Evolutionary conservation across 1,139 yeast species (phyloP).

Genomic region (Lodderomyces theae): DNA sequence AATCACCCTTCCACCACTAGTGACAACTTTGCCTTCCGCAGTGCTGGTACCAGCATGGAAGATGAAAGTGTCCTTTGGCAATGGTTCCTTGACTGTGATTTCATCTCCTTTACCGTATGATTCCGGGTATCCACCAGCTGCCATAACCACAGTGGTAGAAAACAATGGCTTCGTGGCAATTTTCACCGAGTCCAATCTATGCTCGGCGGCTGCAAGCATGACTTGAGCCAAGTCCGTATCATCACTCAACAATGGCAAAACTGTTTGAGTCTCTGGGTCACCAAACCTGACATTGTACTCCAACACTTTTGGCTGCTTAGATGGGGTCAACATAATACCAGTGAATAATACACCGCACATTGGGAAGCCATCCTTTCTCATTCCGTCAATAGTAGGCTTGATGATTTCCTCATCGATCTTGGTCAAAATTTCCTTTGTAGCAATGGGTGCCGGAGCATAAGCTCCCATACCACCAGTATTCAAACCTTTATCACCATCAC

Average conservation of each 20-base stretch:
- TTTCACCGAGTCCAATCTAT: slow-evolving; percentile 81
- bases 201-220: slow-evolving; percentile 92
- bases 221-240: slow-evolving; percentile 91
- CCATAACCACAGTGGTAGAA: slow-evolving; percentile 90
- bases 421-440: slow-evolving; percentile 63
- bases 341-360: slow-evolving; percentile 95
- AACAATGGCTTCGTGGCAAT: slow-evolving; percentile 61
- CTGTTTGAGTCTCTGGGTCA: slow-evolving; percentile 98
- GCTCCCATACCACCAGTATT: slow-evolving; percentile 99
- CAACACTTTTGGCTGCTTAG: slow-evolving; percentile 84
- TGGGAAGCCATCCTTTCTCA: slow-evolving; percentile 94
- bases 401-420: slow-evolving; percentile 71
- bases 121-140: slow-evolving; percentile 98
- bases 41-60: slow-evolving; percentile 92
- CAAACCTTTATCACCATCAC: slow-evolving; percentile 89
- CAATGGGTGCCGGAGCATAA: slow-evolving; percentile 96
- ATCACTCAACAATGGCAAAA: slow-evolving; percentile 75
- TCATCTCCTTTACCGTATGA: slow-evolving; percentile 81
- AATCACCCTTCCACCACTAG: slow-evolving; percentile 96
- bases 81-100: slow-evolving; percentile 54
- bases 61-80: slow-evolving; percentile 59
- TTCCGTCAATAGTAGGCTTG: slow-evolving; percentile 91
- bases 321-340: slow-evolving; percentile 86
- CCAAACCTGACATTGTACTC: slow-evolving; percentile 98
- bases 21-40: slow-evolving; percentile 59